Base-by-base conservation (phyloP, 139 green algal species). In the Trebouxia sp. region DNA sequence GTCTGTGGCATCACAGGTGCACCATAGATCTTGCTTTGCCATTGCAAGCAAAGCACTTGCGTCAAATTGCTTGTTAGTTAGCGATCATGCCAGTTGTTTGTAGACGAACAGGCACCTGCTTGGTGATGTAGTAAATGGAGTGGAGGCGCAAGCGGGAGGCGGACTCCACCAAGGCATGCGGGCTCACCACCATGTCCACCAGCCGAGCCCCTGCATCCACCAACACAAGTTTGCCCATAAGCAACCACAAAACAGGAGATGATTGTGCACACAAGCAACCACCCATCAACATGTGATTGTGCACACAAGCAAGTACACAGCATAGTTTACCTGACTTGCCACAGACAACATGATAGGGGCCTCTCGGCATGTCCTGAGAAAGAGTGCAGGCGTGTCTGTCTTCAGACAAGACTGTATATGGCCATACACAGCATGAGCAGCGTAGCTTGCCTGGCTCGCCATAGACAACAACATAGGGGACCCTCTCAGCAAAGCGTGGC, bases 71-170 rank as follows among this genome's bases (percentile, higher is more conserved):
- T n/a, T n/a, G n/a, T n/a, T n/a, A n/a, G n/a, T n/a, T n/a, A n/a
- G n/a, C n/a, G n/a, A n/a, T n/a, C n/a, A n/a, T n/a, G n/a, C n/a
- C n/a, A n/a, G n/a, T n/a, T n/a, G n/a, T n/a, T n/a, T n/a, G n/a
- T n/a, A n/a, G n/a, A n/a, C n/a, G n/a, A n/a, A n/a, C n/a, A n/a
- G n/a, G n/a, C n/a, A 77, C 69, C 41, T 77, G 90, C 74, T 95
- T 97, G 24, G 86, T 93, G 86, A 98, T 97, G 91, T 99, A 99
- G 90, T 99, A 99, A 4, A 72, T 47, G 9, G 78, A 92, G 82
- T 99, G 83, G 20, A 99, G 87, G 9, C 93, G 87, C 77, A 97
- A 83, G 17, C 48, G 53, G 11, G 86, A 84, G 35, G 82, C 69
- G 8, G 70, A 67, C 74, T 93, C 90, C 56, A 98, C 80, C 82